Percentiles rank a stretch among this genome's conserved stretches.
Evolutionary conservation across 2,329 filamentous ascomycete species (phyloP).

Genomic region (Aphanocladium album): DNA sequence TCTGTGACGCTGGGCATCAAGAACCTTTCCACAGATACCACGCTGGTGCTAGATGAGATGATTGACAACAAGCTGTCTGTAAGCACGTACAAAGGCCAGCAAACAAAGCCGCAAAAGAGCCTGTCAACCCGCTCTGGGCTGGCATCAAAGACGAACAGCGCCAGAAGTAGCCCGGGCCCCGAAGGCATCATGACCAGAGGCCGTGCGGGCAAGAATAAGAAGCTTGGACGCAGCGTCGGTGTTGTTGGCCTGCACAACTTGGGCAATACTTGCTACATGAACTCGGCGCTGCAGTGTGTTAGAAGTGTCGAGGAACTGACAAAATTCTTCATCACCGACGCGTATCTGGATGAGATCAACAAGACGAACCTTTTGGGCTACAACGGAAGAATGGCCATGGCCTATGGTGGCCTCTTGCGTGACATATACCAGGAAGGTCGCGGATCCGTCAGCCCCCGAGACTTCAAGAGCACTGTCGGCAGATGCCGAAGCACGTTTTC

Average conservation of each 20-base stretch:
- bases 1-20: slow-evolving; percentile 58
- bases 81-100: slow-evolving; percentile 40
- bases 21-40: slow-evolving; percentile 66
- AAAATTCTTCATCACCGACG: slow-evolving; percentile 76
- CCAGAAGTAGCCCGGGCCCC: slow-evolving; percentile 63
- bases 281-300: slow-evolving; percentile 91
- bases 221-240: slow-evolving; percentile 65
- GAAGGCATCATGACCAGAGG: slow-evolving; percentile 64
- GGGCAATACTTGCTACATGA: slow-evolving; percentile 99
- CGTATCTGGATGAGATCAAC: slow-evolving; percentile 79
- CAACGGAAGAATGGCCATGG: slow-evolving; percentile 77
- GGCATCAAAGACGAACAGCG: slow-evolving; percentile 41
- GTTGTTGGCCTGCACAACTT: slow-evolving; percentile 82
- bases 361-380: slow-evolving; percentile 79
- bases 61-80: slow-evolving; percentile 55
- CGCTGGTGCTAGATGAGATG: slow-evolving; percentile 79
- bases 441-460: slow-evolving; percentile 68
- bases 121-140: slow-evolving; percentile 25
- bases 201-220: slow-evolving; percentile 62
- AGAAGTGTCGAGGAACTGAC: slow-evolving; percentile 90
- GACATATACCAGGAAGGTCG: slow-evolving; percentile 70
- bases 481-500: slow-evolving; percentile 80
- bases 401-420: slow-evolving; percentile 71
- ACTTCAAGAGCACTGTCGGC: slow-evolving; percentile 80
- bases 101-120: slow-evolving; percentile 30